Evolutionary conservation across 2,329 filamentous ascomycete genomes (phyloP).

Genomic region (Colletotrichum sublineola): DNA sequence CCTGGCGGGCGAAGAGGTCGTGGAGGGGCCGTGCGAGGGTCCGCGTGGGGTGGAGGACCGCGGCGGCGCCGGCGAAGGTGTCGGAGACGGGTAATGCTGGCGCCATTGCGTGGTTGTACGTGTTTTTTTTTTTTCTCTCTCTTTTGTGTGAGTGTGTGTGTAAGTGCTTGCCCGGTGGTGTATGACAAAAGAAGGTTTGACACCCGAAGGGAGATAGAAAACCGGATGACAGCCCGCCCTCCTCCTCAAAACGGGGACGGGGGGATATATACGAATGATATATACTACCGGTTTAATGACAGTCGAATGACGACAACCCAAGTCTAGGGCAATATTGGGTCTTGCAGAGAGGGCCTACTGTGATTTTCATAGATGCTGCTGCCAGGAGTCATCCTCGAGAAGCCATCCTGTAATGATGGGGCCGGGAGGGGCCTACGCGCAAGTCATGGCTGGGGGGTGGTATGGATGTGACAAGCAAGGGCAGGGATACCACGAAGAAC

Average conservation of each 20-base stretch:
- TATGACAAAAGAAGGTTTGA: neutral
- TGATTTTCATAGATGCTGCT: neutral
- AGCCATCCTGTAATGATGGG: constrained; percentile 19
- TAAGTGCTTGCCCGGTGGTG: neutral
- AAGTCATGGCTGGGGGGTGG: constrained; percentile 21
- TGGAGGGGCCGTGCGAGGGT: constrained; percentile 20
- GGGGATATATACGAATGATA: constrained; percentile 8
- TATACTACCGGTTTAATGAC: constrained; percentile 19
- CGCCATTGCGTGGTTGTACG: constrained; percentile 19
- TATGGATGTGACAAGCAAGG: constrained; percentile 29
- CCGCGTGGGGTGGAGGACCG: constrained; percentile 27
- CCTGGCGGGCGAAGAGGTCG: constrained; percentile 34
- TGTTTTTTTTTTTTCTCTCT: neutral
- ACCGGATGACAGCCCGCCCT: neutral
- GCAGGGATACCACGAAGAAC: constrained; percentile 21
- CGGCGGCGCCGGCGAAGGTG: constrained; percentile 4
- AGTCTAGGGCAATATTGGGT: neutral
- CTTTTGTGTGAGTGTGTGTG: neutral
- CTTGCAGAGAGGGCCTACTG: neutral
- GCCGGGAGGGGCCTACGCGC: constrained; percentile 19
- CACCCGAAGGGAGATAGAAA: neutral
- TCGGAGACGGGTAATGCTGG: constrained; percentile 22
- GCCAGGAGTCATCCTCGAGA: neutral
- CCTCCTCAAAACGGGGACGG: too few relatives aligned
- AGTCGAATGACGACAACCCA: constrained; percentile 22